phyloP scores from a whole-genome alignment of 192 early-diverging fungal species.

The Thamnidium elegans region DNA sequence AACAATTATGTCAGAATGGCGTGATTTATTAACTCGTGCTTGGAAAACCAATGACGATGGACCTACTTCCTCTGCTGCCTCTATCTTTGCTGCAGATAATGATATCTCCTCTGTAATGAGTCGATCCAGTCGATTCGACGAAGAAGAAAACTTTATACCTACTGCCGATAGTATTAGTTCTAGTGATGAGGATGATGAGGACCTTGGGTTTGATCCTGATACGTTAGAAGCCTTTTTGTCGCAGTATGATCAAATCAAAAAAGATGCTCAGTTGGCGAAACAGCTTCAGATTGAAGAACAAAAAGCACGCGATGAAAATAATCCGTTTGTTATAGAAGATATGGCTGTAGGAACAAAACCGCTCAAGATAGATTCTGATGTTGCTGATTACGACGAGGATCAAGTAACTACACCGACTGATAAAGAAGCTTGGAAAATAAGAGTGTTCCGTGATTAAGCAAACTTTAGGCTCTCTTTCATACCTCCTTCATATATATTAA shows the following conservation, averaged over 20 bases:
- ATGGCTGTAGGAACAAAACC: not conserved
- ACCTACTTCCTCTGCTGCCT: not conserved
- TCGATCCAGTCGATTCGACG: constrained; percentile 27
- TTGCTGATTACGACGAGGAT: too few relatives aligned
- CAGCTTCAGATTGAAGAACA: constrained; percentile 22
- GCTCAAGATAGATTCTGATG: too few relatives aligned
- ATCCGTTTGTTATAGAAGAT: constrained; percentile 20
- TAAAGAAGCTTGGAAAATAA: constrained; percentile 17
- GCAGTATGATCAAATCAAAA: constrained; percentile 19
- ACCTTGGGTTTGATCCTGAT: constrained; percentile 22
- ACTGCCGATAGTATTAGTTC: not conserved
- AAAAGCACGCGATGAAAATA: constrained; percentile 15
- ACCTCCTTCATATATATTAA: too few relatives aligned
- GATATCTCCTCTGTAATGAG: constrained; percentile 21
- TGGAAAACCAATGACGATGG: constrained; percentile 18
- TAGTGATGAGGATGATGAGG: constrained; percentile 20
- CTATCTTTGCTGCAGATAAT: constrained; percentile 2
- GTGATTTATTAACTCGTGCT: constrained; percentile 28
- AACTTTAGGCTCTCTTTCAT: too few relatives aligned
- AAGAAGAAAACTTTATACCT: constrained; percentile 11
- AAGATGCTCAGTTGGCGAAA: constrained; percentile 21
- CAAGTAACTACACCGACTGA: constrained; percentile 2
- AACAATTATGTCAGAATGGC: constrained; percentile 32
- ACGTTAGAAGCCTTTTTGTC: constrained; percentile 6
- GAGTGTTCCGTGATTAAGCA: constrained; percentile 1